Evolutionary conservation across 1,284 basidiomycete species (phyloP), one percentile per base, ranked within the genome.

Genomic region (Ceratobasidium theobromae): DNA sequence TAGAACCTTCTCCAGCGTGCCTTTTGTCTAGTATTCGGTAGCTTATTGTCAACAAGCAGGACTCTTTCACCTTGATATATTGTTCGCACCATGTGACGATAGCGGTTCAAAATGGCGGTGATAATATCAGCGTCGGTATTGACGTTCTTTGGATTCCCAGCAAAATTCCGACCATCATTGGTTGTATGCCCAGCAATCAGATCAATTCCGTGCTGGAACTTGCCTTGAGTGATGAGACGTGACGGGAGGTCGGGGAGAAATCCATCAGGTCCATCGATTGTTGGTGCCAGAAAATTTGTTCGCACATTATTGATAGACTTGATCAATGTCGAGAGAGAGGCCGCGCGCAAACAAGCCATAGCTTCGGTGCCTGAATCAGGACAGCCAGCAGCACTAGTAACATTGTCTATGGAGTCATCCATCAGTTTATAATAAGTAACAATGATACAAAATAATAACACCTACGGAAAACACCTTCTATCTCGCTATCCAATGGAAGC

Each of bases 141-240:
- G 52, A 80, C 78, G 8, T 78, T 74, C 3, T 71, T 71, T 0
- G 79, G 79, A 18, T 71, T 73, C 8, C 79, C 79, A 30, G 74
- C 78, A 65, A 81, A 81, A 3, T 77, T 79, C 27, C 71, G 66
- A 8, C 79, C 79, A 58, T 81, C 79, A 18, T 78, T 78, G 0
- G 78, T 78, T 67, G 78, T 80, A 67, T 81, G 79, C 1, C 80
- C 80, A 27, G 77, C 80, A 4, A 78, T 71, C 67, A 79, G 78
- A 4, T 80, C 78, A 1, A 81, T 77, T 1, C 72, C 67, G 12
- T 40, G 55, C 55, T 64, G 73, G 69, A 81, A 79, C 33, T 76
- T 77, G 1, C 79, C 77, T 1, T 72, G 48, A 1, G 74, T 60
- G 45, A 82, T 77, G 8, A 82, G 74, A 5, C 74, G 73, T 0